Conservation (phyloP, 1,139 yeast species). For the Nematodospora anomalae region DNA sequence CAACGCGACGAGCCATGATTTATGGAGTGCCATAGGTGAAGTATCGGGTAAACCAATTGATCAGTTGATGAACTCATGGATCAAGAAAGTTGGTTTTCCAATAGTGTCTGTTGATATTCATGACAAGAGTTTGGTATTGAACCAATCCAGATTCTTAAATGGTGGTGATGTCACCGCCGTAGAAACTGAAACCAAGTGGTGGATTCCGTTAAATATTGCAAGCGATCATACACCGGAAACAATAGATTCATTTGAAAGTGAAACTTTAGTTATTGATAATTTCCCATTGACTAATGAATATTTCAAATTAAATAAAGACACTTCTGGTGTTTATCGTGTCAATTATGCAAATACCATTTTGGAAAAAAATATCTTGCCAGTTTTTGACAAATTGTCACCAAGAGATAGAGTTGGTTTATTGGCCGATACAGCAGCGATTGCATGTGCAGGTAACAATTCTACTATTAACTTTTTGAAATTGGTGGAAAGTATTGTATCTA, state of each 20-base stretch:
- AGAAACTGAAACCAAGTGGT: constrained; percentile 72
- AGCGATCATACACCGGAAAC: constrained; percentile 21
- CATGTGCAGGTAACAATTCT: constrained; percentile 57
- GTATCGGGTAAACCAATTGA: constrained; percentile 76
- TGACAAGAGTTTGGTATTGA: constrained; percentile 47
- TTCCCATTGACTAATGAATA: constrained; percentile 29
- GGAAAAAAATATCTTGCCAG: constrained; percentile 41
- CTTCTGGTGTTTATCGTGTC: constrained; percentile 67
- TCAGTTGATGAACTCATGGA: constrained; percentile 78
- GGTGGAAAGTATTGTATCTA: constrained; percentile 42
- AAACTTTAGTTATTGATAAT: constrained; percentile 22
- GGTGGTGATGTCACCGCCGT: constrained; percentile 78
- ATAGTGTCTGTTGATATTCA: constrained; percentile 55
- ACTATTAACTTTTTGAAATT: constrained; percentile 47
- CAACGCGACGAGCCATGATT: constrained; percentile 76
- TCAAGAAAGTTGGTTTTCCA: constrained; percentile 83
- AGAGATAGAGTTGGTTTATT: constrained; percentile 53
- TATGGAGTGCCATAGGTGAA: constrained; percentile 75
- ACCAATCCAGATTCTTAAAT: constrained; percentile 73
- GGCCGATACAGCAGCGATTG: constrained; percentile 39
- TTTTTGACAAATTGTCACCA: constrained; percentile 55
- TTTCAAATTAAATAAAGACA: constrained; percentile 62
- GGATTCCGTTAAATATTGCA: constrained; percentile 63
- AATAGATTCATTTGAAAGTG: constrained; percentile 25
- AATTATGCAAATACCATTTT: constrained; percentile 56